phyloP scores from a whole-genome alignment of 2,329 filamentous ascomycete species.

The Paecilomyces formosus region DNA sequence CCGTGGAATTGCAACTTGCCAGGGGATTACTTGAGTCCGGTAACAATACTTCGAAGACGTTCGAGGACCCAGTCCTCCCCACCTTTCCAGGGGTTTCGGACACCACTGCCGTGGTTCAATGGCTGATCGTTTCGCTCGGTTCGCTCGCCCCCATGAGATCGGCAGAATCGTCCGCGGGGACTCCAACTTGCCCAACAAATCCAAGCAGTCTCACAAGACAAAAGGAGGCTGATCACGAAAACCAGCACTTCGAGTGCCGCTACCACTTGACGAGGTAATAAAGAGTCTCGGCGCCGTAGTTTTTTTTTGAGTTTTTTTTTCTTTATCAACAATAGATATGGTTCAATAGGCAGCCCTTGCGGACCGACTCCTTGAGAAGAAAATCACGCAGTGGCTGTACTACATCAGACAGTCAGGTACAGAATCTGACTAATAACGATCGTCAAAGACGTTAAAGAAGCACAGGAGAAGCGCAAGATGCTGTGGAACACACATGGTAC shows the following conservation, averaged over 20 bases:
- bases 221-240: background rate
- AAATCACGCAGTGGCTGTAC: background rate
- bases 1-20: background rate
- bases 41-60: background rate
- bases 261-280: background rate
- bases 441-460: background rate
- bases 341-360: background rate
- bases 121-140: background rate
- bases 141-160: background rate
- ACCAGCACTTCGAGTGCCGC: background rate
- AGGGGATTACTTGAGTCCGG: background rate
- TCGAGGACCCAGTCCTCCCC: background rate
- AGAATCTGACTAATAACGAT: background rate
- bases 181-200: background rate
- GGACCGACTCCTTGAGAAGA: background rate
- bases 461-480: background rate
- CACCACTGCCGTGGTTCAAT: background rate
- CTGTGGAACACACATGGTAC: background rate
- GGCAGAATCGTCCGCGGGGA: background rate
- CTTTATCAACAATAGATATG: background rate
- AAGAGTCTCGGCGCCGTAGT: background rate
- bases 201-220: background rate
- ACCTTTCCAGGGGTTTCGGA: background rate
- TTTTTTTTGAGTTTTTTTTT: background rate
- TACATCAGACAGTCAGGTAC: background rate